These are phyloP conservation scores for Scedosporium boydii DNA, from an alignment of 2,329 filamentous ascomycete genomes.

Conservation along the genomic window DNA sequence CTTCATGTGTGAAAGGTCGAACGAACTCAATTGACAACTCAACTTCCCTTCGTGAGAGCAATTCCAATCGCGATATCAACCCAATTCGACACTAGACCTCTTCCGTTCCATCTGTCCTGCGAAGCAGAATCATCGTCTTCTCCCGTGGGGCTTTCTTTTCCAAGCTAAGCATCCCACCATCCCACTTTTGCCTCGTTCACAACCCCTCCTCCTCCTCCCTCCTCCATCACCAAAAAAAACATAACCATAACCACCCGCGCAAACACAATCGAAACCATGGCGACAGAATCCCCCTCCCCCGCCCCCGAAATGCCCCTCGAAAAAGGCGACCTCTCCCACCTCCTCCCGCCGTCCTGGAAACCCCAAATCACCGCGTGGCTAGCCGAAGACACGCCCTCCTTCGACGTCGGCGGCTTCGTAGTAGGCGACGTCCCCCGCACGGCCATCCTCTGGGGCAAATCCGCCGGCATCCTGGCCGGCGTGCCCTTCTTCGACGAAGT, in stretches of 20 bases:
- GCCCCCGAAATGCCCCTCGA: conserved; percentile 10
- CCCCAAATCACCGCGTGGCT: conserved; percentile 74
- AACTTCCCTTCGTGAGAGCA: background rate
- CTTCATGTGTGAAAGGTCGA: background rate
- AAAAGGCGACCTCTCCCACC: conserved; percentile 46
- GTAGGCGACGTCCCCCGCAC: conserved; percentile 62
- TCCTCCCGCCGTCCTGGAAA: conserved; percentile 82
- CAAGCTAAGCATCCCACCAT: background rate
- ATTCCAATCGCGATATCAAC: no score
- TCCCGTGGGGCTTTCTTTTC: background rate
- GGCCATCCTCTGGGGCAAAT: conserved; percentile 61
- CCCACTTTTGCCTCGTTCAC: background rate
- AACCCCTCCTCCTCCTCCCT: background rate
- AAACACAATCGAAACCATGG: background rate
- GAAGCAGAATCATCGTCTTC: background rate
- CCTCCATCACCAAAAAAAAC: background rate
- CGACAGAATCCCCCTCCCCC: conserved; percentile 7
- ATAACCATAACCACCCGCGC: background rate
- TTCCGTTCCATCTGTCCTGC: background rate
- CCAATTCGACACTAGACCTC: background rate
- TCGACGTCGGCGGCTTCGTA: conserved; percentile 96
- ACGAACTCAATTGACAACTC: background rate
- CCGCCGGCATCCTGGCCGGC: conserved; percentile 75
- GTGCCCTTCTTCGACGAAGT: conserved; percentile 94
- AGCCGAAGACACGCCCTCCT: conserved; percentile 89